Conservation (phyloP, 345 rosid species). For the Diplotaxis tenuifolia region DNA sequence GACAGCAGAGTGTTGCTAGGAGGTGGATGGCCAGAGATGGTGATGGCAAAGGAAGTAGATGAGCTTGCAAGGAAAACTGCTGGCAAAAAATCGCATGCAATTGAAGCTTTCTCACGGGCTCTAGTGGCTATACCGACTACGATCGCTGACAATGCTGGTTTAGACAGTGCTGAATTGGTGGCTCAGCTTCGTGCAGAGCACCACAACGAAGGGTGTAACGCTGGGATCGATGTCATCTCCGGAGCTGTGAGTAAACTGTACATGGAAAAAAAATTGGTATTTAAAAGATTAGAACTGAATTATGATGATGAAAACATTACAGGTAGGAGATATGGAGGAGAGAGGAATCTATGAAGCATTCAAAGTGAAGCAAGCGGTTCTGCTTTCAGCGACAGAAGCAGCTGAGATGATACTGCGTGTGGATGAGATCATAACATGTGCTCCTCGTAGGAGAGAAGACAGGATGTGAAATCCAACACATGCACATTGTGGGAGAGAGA, state of each 20-base stretch:
- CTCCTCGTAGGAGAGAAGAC: constrained; percentile 78
- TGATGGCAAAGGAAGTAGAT: constrained; percentile 96
- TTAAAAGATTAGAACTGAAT: background rate
- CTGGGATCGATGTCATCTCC: constrained; percentile 86
- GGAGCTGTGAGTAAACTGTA: constrained; percentile 69
- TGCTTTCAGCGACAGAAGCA: constrained; percentile 97
- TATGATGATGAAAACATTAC: constrained; percentile 21
- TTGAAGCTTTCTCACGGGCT: constrained; percentile 89
- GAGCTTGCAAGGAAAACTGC: constrained; percentile 92
- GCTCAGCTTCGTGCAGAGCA: constrained; percentile 99
- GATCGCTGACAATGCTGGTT: constrained; percentile 96
- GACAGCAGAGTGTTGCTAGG: constrained; percentile 91
- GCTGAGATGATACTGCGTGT: constrained; percentile 90
- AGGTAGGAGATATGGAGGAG: constrained; percentile 91
- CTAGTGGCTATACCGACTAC: constrained; percentile 81
- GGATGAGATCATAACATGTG: constrained; percentile 77
- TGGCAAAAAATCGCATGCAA: constrained; percentile 95
- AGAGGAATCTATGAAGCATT: constrained; percentile 85
- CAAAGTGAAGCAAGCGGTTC: constrained; percentile 91
- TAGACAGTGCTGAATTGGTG: constrained; percentile 94
- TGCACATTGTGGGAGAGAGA: constrained; percentile 11
- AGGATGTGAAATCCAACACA: constrained; percentile 49
- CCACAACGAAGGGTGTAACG: constrained; percentile 70
- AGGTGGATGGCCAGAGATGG: constrained; percentile 99
- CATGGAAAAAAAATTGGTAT: background rate